Base-by-base conservation (phyloP, 257 asterid species). In the Gardenia jasminoides region DNA sequence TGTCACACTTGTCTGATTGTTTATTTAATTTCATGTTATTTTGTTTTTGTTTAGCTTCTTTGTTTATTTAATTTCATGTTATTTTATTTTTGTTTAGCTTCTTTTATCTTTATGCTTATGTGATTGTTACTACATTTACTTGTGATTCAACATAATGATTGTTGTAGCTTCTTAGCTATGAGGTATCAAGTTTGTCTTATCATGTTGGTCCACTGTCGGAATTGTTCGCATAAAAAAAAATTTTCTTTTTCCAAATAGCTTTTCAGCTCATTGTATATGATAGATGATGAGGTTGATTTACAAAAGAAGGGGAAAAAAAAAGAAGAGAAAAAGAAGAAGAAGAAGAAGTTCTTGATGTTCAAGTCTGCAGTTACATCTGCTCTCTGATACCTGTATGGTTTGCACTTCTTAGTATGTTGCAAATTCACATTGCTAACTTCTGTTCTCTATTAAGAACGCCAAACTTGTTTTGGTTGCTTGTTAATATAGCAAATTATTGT, bases 1-100 rank as follows among this genome's bases (percentile, higher is more conserved):
- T 72, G 22, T 36, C 85, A 79, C 44, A 74, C 81, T 69, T 64
- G 64, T 86, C 67, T 54, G 64, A 61, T 39, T 81, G 81, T 95
- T 85, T 19, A 17, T 50, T 50, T 13, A 36, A 36, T 36, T 36
- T 36, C 41, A 36, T 36, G 41, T 50, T 50, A 15, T 24, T 75
- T 74, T 44, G 31, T 52, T 50, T 50, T 58, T 58, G 62, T 39
- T 76, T 73, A 28, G 28, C 64, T 48, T 77, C 78, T 61, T 39
- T 81, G 81, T 95, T 85, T 19, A 17, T 50, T 50, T 13, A 36
- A 36, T 36, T 36, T 36, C 41, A 36, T 36, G 41, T 50, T 50
- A 15, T 24, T 75, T 74, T 44, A 39, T 52, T 50, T 50, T 58
- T 58, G 62, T 39, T 76, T 73, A 28, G 28, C 64, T 48, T 77